Percentiles rank a stretch among this genome's conserved stretches.
These are phyloP conservation scores for Hypoxylon sp. DNA, from an alignment of 2,329 filamentous ascomycete genomes.

Conservation along the genomic window DNA sequence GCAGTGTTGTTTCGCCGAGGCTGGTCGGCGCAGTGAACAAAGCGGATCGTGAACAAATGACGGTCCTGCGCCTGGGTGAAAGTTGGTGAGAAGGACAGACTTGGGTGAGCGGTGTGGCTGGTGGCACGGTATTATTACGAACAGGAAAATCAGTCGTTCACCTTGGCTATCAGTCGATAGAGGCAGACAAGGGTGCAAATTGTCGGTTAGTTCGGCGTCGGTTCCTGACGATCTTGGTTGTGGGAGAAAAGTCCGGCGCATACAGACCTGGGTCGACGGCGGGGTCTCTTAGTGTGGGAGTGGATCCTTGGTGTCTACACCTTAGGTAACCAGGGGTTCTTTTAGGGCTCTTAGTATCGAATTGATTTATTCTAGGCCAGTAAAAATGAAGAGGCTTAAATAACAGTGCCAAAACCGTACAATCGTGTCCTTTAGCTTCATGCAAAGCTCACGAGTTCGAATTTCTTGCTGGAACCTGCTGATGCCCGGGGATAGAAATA, in stretches of 20 bases:
- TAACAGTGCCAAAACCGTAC: conserved; percentile 13
- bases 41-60: conserved; percentile 22
- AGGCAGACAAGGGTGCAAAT: conserved; percentile 4
- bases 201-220: conserved; percentile 4
- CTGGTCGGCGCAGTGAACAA: conserved; percentile 19
- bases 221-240: conserved; percentile 8
- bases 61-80: conserved; percentile 13
- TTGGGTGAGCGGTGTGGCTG: conserved; percentile 9
- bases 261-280: neutral
- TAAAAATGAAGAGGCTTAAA: neutral
- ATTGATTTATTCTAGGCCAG: neutral
- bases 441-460: conserved; percentile 15
- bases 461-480: conserved; percentile 21
- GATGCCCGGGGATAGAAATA: conserved; percentile 19
- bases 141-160: conserved; percentile 1
- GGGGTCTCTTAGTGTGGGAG: neutral
- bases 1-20: conserved; percentile 15
- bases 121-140: neutral
- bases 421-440: conserved; percentile 20
- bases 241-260: conserved; percentile 7
- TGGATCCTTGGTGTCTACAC: neutral
- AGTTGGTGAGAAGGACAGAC: conserved; percentile 4
- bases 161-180: conserved; percentile 15
- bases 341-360: neutral
- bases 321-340: neutral